A percentile compares a stretch with the other conserved stretches of the same genome.
Conservation (phyloP, 2,329 filamentous ascomycete species). For the Blumeria graminis region DNA sequence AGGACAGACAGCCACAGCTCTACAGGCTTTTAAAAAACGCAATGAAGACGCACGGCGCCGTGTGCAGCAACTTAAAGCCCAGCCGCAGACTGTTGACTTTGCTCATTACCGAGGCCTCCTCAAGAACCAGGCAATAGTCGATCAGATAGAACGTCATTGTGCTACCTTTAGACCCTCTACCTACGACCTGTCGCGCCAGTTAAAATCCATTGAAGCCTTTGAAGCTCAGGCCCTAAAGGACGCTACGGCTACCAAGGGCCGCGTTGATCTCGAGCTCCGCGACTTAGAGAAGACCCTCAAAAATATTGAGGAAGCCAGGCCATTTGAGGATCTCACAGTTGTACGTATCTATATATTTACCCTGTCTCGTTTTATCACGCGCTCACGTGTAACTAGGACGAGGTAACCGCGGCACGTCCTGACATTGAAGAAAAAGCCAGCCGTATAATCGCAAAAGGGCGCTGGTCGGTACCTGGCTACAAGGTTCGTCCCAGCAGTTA, state of each 20-base stretch:
- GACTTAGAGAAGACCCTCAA: conserved; percentile 83
- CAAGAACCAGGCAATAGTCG: conserved; percentile 87
- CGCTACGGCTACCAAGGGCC: conserved; percentile 86
- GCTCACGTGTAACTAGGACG: conserved; percentile 37
- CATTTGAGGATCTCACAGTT: conserved; percentile 92
- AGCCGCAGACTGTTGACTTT: conserved; percentile 77
- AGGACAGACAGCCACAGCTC: conserved; percentile 75
- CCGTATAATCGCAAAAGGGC: conserved; percentile 87
- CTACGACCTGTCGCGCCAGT: conserved; percentile 80
- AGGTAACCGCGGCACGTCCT: conserved; percentile 78
- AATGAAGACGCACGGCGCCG: conserved; percentile 97
- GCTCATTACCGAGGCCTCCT: conserved; percentile 70
- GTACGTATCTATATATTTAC: conserved; percentile 31
- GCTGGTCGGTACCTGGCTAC: conserved; percentile 96
- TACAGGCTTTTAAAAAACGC: conserved; percentile 97
- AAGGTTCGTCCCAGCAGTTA: conserved; percentile 38
- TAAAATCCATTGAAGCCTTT: conserved; percentile 96
- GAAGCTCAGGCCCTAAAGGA: conserved; percentile 94
- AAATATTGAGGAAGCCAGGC: conserved; percentile 90
- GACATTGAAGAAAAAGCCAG: conserved; percentile 94
- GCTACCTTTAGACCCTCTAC: conserved; percentile 71
- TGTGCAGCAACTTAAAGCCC: conserved; percentile 61
- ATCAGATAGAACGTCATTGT: conserved; percentile 96
- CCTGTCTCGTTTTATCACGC: too few relatives aligned
- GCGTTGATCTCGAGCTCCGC: conserved; percentile 84